These are phyloP conservation scores for Annulohypoxylon maeteangense DNA, from an alignment of 495 filamentous ascomycete genomes.

Conservation along the genomic window DNA sequence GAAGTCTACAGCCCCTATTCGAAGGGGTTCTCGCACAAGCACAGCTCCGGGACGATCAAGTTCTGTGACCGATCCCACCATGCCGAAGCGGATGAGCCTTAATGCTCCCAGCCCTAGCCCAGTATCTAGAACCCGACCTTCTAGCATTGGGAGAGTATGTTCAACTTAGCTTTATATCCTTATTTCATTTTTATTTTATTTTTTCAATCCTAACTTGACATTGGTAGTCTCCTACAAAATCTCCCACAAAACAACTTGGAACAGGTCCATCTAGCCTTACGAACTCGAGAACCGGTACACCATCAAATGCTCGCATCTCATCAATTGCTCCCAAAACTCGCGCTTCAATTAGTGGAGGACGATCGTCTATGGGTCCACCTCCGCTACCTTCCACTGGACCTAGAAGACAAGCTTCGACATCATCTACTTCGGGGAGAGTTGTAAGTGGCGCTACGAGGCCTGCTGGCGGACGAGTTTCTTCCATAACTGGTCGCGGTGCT, in stretches of 20 bases:
- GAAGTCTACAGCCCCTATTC: constrained; percentile 41
- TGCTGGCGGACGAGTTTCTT: constrained; percentile 48
- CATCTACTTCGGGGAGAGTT: constrained; percentile 46
- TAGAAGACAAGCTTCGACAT: constrained; percentile 49
- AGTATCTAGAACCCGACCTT: constrained; percentile 61
- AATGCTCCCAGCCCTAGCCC: constrained; percentile 75
- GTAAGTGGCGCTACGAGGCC: constrained; percentile 48
- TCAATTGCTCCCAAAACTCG: constrained; percentile 62
- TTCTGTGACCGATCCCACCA: constrained; percentile 58
- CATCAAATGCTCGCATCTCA: constrained; percentile 60
- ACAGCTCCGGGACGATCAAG: constrained; percentile 45
- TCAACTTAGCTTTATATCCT: not conserved
- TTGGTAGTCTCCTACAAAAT: constrained; percentile 77
- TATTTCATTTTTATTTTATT: not conserved
- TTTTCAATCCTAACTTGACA: constrained; percentile 29
- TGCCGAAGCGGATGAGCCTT: constrained; percentile 71
- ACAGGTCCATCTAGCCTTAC: constrained; percentile 65
- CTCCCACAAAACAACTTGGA: constrained; percentile 78
- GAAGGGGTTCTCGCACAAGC: constrained; percentile 45
- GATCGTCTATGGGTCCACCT: constrained; percentile 77
- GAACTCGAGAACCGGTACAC: constrained; percentile 70
- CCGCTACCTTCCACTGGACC: constrained; percentile 48
- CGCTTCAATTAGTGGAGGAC: constrained; percentile 56
- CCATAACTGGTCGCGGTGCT: constrained; percentile 46
- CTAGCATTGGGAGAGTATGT: constrained; percentile 69